Evolutionary conservation across 176 grass and related monocot genomes (phyloP).

Genomic region (Aegilops sharonensis): DNA sequence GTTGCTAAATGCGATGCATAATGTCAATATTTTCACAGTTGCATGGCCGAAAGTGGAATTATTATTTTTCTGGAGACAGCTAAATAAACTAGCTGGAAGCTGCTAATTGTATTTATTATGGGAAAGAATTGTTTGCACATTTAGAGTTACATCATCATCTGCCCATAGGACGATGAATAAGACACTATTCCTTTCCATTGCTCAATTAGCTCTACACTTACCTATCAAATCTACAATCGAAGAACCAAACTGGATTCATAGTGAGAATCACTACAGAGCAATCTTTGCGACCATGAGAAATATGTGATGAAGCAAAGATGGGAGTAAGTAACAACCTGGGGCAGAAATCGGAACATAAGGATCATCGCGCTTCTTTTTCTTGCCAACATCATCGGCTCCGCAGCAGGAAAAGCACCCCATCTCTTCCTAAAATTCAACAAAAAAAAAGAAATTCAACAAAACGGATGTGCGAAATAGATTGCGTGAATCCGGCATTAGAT

Average conservation of each 20-base stretch:
- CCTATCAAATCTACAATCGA: not conserved
- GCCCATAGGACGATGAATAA: not conserved
- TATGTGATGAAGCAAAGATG: not conserved
- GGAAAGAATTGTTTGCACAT: not conserved
- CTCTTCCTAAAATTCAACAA: not conserved
- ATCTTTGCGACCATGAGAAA: not conserved
- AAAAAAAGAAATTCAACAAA: not conserved
- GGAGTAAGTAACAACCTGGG: constrained; percentile 20
- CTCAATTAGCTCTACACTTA: not conserved
- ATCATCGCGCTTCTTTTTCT: constrained; percentile 48
- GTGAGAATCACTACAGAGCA: not conserved
- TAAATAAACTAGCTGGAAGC: not conserved
- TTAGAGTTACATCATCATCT: not conserved
- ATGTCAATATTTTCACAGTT: not conserved
- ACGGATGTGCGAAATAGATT: not conserved
- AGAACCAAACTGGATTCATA: not conserved
- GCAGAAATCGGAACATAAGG: constrained; percentile 21
- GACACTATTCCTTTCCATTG: not conserved
- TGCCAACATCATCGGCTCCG: constrained; percentile 36
- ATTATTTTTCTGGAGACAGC: not conserved
- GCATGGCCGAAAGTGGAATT: not conserved
- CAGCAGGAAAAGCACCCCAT: constrained; percentile 59
- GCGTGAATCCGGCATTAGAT: not conserved
- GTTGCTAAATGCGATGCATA: not conserved
- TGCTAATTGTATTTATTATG: not conserved